phyloP scores from a whole-genome alignment of 2,329 filamentous ascomycete genomes.

The Talaromyces sp. region DNA sequence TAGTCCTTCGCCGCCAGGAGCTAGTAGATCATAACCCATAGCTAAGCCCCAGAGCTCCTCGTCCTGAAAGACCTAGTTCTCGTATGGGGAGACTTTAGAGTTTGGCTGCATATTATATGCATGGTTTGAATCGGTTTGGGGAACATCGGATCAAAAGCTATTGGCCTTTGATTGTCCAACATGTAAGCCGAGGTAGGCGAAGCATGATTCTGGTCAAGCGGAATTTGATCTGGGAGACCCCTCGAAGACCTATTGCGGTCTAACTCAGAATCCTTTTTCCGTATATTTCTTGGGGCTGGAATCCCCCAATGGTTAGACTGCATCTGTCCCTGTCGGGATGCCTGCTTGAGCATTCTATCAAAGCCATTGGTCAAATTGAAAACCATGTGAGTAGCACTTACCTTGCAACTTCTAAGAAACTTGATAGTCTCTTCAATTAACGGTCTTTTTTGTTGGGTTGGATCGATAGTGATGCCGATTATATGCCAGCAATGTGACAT shows the following conservation, averaged over 20 bases:
- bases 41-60: constrained; percentile 11
- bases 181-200: background rate
- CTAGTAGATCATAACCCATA: constrained; percentile 11
- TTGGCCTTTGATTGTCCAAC: background rate
- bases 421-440: constrained; percentile 8
- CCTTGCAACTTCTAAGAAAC: constrained; percentile 3
- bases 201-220: background rate
- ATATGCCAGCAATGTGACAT: constrained; percentile 23
- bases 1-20: background rate
- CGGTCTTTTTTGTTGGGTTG: background rate
- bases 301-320: background rate
- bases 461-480: constrained; percentile 12
- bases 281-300: background rate
- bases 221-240: background rate
- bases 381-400: constrained; percentile 7
- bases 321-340: background rate
- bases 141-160: background rate
- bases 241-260: constrained; percentile 1
- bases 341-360: constrained; percentile 12
- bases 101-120: background rate
- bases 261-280: background rate
- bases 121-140: background rate
- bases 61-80: constrained; percentile 17
- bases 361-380: constrained; percentile 13
- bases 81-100: constrained; percentile 3